Evolutionary conservation across 257 asterid genomes (phyloP), one percentile per base, ranked within the genome.

Genomic region (Paulownia fortunei): DNA sequence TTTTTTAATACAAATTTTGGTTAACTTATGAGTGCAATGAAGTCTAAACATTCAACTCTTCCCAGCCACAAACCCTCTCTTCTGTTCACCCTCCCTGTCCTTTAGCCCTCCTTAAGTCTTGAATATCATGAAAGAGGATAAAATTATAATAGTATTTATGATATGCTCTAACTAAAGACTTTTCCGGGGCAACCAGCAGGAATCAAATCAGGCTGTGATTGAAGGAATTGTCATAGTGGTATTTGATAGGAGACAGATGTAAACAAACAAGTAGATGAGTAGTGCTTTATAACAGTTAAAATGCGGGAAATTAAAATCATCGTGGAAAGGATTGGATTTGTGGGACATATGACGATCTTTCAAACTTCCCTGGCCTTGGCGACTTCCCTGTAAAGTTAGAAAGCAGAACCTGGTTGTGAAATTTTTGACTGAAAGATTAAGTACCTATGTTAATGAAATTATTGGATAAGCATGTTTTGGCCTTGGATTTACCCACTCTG

Each of bases 351-450:
- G 46, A 39, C 26, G 2, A 42, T 21, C 12, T 19, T 11, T 42
- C 8, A 8, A 13, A 21, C 51, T 69, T n/a, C 12, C 30, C 19
- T 46, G 71, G 3, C 37, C 8, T 27, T 42, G 39, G 49, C 24
- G 15, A 68, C 11, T 55, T 63, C 18, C 23, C 5, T 8, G n/a
- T 61, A 37, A 65, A 44, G 72, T 27, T 58, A 8, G 60, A 52
- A 52, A 65, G 39, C 56, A 18, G 42, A 63, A 71, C 59, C 26
- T 23, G 36, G 18, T 49, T 49, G 18, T 44, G 49, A 37, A 37
- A 64, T 79, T 16, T 39, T 72, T 58, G 69, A 13, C 34, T 54
- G 39, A 5, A 59, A 21, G 21, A 34, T n/a, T 71, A 60, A 36
- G n/a, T 19, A 36, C n/a, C 27, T 10, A 19, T 65, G 6, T 67